phyloP scores from a whole-genome alignment of 2,329 filamentous ascomycete genomes.

The Exophiala spinifera region DNA sequence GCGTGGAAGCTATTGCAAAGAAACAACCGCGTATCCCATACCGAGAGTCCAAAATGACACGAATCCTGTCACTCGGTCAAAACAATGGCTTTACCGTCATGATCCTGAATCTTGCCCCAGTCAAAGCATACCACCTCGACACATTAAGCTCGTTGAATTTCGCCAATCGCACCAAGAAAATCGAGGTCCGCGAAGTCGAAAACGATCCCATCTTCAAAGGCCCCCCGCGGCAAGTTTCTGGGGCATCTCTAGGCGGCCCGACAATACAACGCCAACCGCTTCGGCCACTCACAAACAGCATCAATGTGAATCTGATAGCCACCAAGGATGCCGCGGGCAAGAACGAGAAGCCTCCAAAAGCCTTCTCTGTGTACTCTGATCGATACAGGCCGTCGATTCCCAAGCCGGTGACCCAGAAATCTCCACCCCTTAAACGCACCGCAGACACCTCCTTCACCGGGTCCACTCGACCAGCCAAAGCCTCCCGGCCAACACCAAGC shows the following conservation, averaged over 20 bases:
- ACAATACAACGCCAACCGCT: constrained; percentile 68
- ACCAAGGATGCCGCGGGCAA: constrained; percentile 51
- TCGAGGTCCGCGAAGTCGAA: constrained; percentile 91
- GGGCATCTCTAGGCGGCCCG: constrained; percentile 40
- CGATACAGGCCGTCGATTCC: constrained; percentile 49
- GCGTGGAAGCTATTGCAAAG: constrained; percentile 87
- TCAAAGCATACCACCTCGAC: constrained; percentile 90
- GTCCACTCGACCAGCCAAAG: constrained; percentile 48
- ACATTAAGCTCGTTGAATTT: constrained; percentile 93
- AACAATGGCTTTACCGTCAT: constrained; percentile 95
- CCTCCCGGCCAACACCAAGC: constrained; percentile 30
- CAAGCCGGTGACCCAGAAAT: constrained; percentile 36
- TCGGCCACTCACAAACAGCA: constrained; percentile 69
- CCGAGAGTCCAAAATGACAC: constrained; percentile 94
- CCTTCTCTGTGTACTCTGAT: constrained; percentile 84
- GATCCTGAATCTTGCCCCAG: constrained; percentile 89
- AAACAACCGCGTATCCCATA: constrained; percentile 78
- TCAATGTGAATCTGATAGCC: constrained; percentile 66
- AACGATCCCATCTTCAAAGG: constrained; percentile 90
- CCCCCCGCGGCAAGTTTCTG: constrained; percentile 55
- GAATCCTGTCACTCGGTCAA: constrained; percentile 86
- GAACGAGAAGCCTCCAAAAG: constrained; percentile 71
- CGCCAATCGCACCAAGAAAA: constrained; percentile 91
- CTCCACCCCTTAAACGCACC: constrained; percentile 39
- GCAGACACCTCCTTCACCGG: constrained; percentile 33